Percentiles rank a stretch among this genome's conserved stretches.
phyloP scores from a whole-genome alignment of 1,284 basidiomycete species.

The Mycena citricolor region DNA sequence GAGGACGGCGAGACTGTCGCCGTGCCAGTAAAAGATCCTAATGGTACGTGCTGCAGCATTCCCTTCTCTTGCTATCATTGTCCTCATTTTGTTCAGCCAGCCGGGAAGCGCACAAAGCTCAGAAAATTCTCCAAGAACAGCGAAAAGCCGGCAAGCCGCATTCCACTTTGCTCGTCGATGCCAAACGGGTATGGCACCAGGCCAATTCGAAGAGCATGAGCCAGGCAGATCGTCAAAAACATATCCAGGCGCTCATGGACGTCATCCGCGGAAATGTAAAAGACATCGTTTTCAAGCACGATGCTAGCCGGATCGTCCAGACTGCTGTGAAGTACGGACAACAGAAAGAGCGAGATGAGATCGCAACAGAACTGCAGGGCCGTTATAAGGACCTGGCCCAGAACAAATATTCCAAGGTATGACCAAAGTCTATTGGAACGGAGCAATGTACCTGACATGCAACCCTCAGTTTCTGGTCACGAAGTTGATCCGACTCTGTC shows the following conservation, averaged over 20 bases:
- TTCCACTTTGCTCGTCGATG: conserved; percentile 67
- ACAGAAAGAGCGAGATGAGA: conserved; percentile 74
- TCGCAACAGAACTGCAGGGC: conserved; percentile 81
- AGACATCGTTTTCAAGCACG: conserved; percentile 87
- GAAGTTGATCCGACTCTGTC: conserved; percentile 80
- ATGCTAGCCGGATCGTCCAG: conserved; percentile 86
- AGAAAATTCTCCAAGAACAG: conserved; percentile 61
- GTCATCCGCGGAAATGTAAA: conserved; percentile 76
- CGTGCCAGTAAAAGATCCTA: too few species aligned
- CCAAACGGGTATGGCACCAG: conserved; percentile 81
- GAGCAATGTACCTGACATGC: too few species aligned
- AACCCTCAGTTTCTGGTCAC: conserved; percentile 71
- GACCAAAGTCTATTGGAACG: too few species aligned
- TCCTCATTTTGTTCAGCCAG: conserved; percentile 40
- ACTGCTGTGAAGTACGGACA: conserved; percentile 82
- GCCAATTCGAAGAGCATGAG: conserved; percentile 74
- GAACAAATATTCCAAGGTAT: conserved; percentile 86
- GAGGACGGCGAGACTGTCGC: conserved; percentile 34
- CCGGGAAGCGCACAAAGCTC: conserved; percentile 66
- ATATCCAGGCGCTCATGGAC: conserved; percentile 70
- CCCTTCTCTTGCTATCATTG: conserved; percentile 7
- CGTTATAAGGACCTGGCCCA: conserved; percentile 75
- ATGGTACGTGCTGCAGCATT: too few species aligned
- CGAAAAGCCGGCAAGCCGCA: conserved; percentile 78
- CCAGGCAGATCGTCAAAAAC: conserved; percentile 70